phyloP scores from a whole-genome alignment of 2,329 filamentous ascomycete species.

The Corinectria fuckeliana region DNA sequence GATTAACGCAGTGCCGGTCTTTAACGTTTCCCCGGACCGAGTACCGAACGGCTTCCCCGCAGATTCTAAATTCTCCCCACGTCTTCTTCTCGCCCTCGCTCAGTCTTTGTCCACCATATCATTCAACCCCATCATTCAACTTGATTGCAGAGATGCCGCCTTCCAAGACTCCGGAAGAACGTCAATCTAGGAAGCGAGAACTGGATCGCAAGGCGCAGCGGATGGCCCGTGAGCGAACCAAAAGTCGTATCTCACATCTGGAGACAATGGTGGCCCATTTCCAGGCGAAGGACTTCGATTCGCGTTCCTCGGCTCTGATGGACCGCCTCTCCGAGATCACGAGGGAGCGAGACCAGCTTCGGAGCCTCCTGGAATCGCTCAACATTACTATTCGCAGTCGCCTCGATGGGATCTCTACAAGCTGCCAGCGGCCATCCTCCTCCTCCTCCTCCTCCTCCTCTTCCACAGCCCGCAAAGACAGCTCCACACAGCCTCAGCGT shows the following conservation, averaged over 20 bases:
- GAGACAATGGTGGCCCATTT: conserved; percentile 38
- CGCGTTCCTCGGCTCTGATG: conserved; percentile 33
- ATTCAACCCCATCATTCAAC: too few relatives aligned
- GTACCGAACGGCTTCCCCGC: too few relatives aligned
- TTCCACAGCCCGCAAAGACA: too few relatives aligned
- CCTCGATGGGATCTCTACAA: conserved; percentile 3
- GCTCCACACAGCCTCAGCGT: too few relatives aligned
- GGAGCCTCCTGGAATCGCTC: conserved; percentile 21
- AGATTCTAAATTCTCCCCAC: too few relatives aligned
- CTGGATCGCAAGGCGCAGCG: conserved; percentile 42
- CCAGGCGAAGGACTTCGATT: conserved; percentile 29
- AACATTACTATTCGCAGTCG: conserved; percentile 23
- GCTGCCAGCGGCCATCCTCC: too few relatives aligned
- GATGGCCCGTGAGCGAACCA: conserved; percentile 39
- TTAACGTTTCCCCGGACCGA: too few relatives aligned
- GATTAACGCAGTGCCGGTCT: too few relatives aligned
- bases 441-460: too few relatives aligned
- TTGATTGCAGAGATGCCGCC: background rate
- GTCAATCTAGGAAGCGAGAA: conserved; percentile 39
- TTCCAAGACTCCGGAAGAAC: too few relatives aligned
- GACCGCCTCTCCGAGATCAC: conserved; percentile 35
- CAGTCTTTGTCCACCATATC: too few relatives aligned
- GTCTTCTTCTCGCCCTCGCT: too few relatives aligned
- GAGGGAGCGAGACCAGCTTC: conserved; percentile 29
- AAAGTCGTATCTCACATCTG: conserved; percentile 39